Percentiles rank a stretch among this genome's conserved stretches.
phyloP scores from a whole-genome alignment of 495 filamentous ascomycete genomes.

The Aspergillus asperescens region DNA sequence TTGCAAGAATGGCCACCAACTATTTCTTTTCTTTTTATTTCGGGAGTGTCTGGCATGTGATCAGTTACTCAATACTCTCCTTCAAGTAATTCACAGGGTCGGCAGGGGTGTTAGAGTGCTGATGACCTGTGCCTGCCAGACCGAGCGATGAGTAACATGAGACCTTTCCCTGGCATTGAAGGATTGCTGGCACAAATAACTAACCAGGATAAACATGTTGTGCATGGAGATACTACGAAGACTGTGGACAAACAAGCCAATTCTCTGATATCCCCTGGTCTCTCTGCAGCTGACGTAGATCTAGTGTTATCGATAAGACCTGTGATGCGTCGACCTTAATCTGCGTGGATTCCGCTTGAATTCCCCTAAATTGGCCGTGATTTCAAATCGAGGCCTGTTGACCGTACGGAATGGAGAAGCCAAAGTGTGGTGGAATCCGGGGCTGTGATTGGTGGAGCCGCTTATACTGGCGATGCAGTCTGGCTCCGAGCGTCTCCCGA shows the following conservation, averaged over 20 bases:
- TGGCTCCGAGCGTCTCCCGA: not conserved
- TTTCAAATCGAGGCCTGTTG: not conserved
- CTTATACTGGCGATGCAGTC: conserved; percentile 9
- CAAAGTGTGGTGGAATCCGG: conserved; percentile 24
- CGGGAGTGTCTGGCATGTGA: too few relatives aligned
- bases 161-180: too few relatives aligned
- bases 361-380: not conserved
- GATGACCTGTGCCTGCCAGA: too few relatives aligned
- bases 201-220: too few relatives aligned
- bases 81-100: too few relatives aligned
- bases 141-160: too few relatives aligned
- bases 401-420: conserved; percentile 6
- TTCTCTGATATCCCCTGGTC: not conserved
- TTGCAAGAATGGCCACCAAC: too few relatives aligned
- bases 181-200: too few relatives aligned
- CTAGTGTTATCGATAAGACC: not conserved
- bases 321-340: not conserved
- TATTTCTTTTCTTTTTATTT: too few relatives aligned
- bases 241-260: not conserved
- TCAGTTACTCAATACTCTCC: too few relatives aligned
- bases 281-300: not conserved
- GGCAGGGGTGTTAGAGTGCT: too few relatives aligned
- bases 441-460: conserved; percentile 23
- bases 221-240: too few relatives aligned
- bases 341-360: not conserved